These are phyloP conservation scores for Nidula microcarpa DNA, from an alignment of 768 basidiomycete genomes.

Conservation along the genomic window DNA sequence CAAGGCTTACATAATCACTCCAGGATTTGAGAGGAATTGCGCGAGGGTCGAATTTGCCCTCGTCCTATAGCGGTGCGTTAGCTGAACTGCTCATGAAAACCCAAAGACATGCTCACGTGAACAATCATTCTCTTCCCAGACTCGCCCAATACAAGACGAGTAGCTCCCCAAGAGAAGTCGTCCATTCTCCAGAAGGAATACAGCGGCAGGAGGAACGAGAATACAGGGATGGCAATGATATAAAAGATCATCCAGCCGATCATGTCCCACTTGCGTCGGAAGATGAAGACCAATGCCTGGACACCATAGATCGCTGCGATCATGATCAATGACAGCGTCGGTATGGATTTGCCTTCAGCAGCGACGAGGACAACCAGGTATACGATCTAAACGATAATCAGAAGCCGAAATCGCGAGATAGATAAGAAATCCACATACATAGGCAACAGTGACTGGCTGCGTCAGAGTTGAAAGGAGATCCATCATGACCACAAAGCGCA, in stretches of 20 bases:
- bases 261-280: slow-evolving; percentile 98
- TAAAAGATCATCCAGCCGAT: slow-evolving; percentile 98
- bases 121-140: slow-evolving; percentile 94
- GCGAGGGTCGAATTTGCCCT: slow-evolving; percentile 94
- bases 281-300: slow-evolving; percentile 87
- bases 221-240: slow-evolving; percentile 89
- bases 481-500: slow-evolving; percentile 98
- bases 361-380: slow-evolving; percentile 84
- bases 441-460: slow-evolving; percentile 84
- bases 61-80: slow-evolving; percentile 56
- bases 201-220: slow-evolving; percentile 89
- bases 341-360: slow-evolving; percentile 63
- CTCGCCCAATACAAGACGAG: slow-evolving; percentile 91
- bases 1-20: slow-evolving; percentile 80
- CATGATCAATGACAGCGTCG: slow-evolving; percentile 84
- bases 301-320: slow-evolving; percentile 93
- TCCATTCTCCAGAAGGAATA: slow-evolving; percentile 99
- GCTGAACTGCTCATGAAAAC: neutral
- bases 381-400: slow-evolving; percentile 54
- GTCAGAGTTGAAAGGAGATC: slow-evolving; percentile 87
- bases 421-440: slow-evolving; percentile 52
- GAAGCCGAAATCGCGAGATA: neutral
- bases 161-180: slow-evolving; percentile 95
- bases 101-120: slow-evolving; percentile 56
- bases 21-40: slow-evolving; percentile 94